phyloP scores from a whole-genome alignment of 495 filamentous ascomycete species.

The Corynascus novoguineensis region DNA sequence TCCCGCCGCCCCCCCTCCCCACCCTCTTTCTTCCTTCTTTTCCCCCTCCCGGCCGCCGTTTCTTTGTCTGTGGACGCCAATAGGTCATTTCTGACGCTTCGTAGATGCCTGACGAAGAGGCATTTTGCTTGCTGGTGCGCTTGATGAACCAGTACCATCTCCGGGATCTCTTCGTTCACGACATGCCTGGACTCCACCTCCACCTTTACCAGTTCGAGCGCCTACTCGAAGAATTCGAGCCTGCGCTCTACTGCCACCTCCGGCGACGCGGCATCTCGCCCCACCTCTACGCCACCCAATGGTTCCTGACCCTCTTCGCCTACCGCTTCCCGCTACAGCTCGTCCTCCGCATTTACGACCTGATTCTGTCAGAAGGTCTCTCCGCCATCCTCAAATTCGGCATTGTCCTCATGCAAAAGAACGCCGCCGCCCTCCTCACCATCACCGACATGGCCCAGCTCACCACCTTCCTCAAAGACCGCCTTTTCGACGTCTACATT shows the following conservation, averaged over 20 bases:
- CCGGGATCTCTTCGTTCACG: conserved; percentile 87
- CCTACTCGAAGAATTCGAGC: conserved; percentile 88
- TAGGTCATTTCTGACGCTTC: neutral
- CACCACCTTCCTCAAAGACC: conserved; percentile 86
- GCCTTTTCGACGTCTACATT: conserved; percentile 93
- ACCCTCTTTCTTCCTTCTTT: too few species aligned
- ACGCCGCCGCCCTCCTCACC: conserved; percentile 65
- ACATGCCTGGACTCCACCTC: conserved; percentile 94
- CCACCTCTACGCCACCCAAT: conserved; percentile 94
- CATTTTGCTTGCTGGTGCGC: conserved; percentile 85
- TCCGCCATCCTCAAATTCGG: conserved; percentile 91
- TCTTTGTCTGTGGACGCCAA: neutral
- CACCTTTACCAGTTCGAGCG: conserved; percentile 94
- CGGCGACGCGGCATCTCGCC: conserved; percentile 80
- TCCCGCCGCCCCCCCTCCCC: too few species aligned
- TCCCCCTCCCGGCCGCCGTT: too few species aligned
- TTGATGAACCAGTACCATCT: conserved; percentile 96
- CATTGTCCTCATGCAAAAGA: conserved; percentile 92
- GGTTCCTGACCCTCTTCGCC: conserved; percentile 98
- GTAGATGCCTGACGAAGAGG: conserved; percentile 95
- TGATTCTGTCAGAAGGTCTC: conserved; percentile 91
- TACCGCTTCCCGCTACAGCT: conserved; percentile 97
- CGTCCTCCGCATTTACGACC: conserved; percentile 92
- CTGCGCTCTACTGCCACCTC: conserved; percentile 91
- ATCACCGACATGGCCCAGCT: conserved; percentile 88